Evolutionary conservation across 2,329 filamentous ascomycete species (phyloP).

Genomic region (Colletotrichum sojae): DNA sequence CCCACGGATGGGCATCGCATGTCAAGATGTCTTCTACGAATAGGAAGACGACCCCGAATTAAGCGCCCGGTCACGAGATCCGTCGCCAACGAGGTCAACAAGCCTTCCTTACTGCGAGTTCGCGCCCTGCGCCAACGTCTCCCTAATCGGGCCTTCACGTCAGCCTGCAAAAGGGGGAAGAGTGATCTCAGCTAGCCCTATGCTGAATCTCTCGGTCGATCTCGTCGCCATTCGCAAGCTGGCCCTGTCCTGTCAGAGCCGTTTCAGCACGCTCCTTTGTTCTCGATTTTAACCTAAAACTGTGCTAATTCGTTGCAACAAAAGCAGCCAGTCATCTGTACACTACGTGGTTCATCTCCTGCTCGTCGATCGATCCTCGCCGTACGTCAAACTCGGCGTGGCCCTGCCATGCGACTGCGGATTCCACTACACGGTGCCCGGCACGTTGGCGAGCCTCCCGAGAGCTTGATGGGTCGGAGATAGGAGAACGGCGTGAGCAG

Average conservation of each 20-base stretch:
- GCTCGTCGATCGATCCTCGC: not conserved
- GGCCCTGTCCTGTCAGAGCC: conserved; percentile 2
- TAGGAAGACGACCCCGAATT: too few relatives aligned
- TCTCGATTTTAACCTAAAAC: conserved; percentile 2
- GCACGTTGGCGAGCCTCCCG: not conserved
- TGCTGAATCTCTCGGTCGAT: conserved; percentile 25
- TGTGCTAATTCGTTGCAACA: not conserved
- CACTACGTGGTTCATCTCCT: not conserved
- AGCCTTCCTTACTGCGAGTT: too few relatives aligned
- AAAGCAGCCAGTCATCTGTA: not conserved
- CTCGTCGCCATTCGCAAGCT: conserved; percentile 5
- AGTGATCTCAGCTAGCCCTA: not conserved
- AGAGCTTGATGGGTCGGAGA: too few relatives aligned
- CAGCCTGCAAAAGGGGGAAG: too few relatives aligned
- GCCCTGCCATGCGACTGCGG: not conserved
- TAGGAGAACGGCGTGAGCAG: too few relatives aligned
- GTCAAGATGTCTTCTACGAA: too few relatives aligned
- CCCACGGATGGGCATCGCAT: too few relatives aligned
- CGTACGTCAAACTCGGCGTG: not conserved
- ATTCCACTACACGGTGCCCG: not conserved
- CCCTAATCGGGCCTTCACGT: too few relatives aligned
- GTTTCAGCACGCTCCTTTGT: not conserved
- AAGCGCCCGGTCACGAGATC: too few relatives aligned
- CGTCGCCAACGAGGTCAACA: too few relatives aligned
- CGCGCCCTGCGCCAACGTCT: too few relatives aligned